Evolutionary conservation across 2,329 filamentous ascomycete species (phyloP), one percentile per base, ranked within the genome.

Genomic region (Colletotrichum spinosum): DNA sequence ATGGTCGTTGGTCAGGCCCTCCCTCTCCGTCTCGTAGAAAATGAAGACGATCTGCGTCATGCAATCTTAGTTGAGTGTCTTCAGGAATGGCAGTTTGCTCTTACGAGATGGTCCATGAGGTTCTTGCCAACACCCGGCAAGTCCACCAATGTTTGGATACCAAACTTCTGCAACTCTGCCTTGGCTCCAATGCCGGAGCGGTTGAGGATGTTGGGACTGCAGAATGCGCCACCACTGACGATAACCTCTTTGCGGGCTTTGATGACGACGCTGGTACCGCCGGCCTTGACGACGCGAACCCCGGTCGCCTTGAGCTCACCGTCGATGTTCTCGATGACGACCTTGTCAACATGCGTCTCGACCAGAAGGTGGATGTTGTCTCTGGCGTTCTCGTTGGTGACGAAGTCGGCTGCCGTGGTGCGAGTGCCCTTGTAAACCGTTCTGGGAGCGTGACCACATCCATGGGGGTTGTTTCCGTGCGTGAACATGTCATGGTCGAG

Each of bases 401-500:
- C 72, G 55, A 85, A 88, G 70, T 88, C 84, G 11, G 85, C 85
- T 0, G 81, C 80, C 0, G 84, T 87, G 1, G 81, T 83, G 25
- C 86, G 79, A 15, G 83, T 73, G 0, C 86, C 86, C 56, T 84
- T 77, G 57, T 83, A 78, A 2, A 85, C 83, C 2, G 84, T 86
- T 67, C 85, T 77, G 11, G 83, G 78, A 1, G 75, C 83, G 72
- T 88, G 85, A 2, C 86, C 86, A 68, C 85, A 88, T 1, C 85
- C 86, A 55, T 86, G 81, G 1, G 84, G 74, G 17, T 80, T 81
- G 37, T 83, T 78, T 74, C 60, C 88, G 66, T 60, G 73, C 1
- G 82, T 81, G 70, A 89, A 89, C 84, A 89, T 88, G 67, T 90
- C 87, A 15, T 80, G 78, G 45, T 86, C 80, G n/a, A 86, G 76